Evolutionary conservation across 139 green algal genomes (phyloP), one percentile per base, ranked within the genome.

Genomic region (Deuterostichococcus epilithicus): DNA sequence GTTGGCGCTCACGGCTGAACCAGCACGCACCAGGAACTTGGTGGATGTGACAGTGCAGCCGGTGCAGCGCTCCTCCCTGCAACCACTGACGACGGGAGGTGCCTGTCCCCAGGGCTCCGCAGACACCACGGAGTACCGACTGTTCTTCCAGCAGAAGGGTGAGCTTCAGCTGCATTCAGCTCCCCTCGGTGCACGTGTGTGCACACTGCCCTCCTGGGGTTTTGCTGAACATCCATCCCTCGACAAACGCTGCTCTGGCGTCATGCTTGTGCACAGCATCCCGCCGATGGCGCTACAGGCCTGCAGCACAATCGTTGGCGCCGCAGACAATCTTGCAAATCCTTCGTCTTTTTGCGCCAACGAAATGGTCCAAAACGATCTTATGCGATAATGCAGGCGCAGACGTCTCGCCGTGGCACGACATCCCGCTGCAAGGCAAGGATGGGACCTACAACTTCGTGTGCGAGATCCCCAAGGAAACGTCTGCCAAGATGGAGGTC

Each of bases 401-500:
- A 20, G 35, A 45, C 36, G 76, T 98, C n/a, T 97, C 92, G 25
- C 89, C 92, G 65, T 99, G 95, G 95, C 95, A 99, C 88, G 93
- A 97, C 82, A 96, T 99, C 80, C 95, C 95, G 1, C 88, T 98
- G 36, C 89, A 89, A 34, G 90, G 90, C 45, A 90, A 86, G 8
- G 89, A 97, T 34, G 94, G 94, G 45, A 76, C 82, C 32, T 76
- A 95, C 76, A 97, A 99, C 87, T 98, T 98, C 79, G 87, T 99
- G 33, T 97, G 90, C 83, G 96, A 99, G 88, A 99, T 99, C 84
- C 96, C 96, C 47, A 98, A 97, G 86, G 96, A 99, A 86, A 97
- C 93, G 13, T 88, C 84, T 2, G 96, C 96, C 47, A 99, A 99
- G 92, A 98, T 99, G 94, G 96, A 99, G 85, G 88, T 97, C 0